Evolutionary conservation across 2,329 filamentous ascomycete genomes (phyloP).

Genomic region (Chalara sp.): DNA sequence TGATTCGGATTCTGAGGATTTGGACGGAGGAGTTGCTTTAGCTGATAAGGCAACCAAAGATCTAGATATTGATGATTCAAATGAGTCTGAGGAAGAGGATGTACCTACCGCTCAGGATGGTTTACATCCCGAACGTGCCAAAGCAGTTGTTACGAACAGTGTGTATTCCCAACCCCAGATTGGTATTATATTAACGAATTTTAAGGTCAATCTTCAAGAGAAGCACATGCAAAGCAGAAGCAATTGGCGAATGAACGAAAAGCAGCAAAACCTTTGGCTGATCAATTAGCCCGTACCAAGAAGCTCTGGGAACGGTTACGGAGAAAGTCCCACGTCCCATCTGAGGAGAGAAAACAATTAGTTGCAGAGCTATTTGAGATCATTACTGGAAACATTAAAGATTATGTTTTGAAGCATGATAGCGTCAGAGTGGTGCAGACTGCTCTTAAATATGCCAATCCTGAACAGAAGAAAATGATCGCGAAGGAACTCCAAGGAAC

Average conservation of each 20-base stretch:
- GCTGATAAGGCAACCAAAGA: conserved; percentile 1
- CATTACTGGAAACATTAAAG: conserved; percentile 83
- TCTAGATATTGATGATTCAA: conserved; percentile 25
- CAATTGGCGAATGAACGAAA: conserved; percentile 82
- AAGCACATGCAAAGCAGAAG: conserved; percentile 92
- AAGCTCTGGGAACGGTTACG: conserved; percentile 95
- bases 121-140: conserved; percentile 27
- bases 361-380: conserved; percentile 87
- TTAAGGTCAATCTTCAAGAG: conserved; percentile 61
- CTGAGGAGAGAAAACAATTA: conserved; percentile 79
- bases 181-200: conserved; percentile 27
- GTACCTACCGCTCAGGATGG: conserved; percentile 29
- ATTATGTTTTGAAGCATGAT: conserved; percentile 98
- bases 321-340: conserved; percentile 86
- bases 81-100: conserved; percentile 27
- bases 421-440: conserved; percentile 95
- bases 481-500: conserved; percentile 79
- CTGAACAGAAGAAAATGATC: conserved; percentile 79
- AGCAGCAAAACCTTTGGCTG: conserved; percentile 86
- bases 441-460: conserved; percentile 88
- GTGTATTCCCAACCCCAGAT: conserved; percentile 23
- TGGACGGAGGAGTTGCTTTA: conserved; percentile 24
- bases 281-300: conserved; percentile 82
- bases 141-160: conserved; percentile 24
- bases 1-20: conserved; percentile 33